Conservation (phyloP, 202 grass and related monocot species). For the Schoenoplectus triqueter region DNA sequence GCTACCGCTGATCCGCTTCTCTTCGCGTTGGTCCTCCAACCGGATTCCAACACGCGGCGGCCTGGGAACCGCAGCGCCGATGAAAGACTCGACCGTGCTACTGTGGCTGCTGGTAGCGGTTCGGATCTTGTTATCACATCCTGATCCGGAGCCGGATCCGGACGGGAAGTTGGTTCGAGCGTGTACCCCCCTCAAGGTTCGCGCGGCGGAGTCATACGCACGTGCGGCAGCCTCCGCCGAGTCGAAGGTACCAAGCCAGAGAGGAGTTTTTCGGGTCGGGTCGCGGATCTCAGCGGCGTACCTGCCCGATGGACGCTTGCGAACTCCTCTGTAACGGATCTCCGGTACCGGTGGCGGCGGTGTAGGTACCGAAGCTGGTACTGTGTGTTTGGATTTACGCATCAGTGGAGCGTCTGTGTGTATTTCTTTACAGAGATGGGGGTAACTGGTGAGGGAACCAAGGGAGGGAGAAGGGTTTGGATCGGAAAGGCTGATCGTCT, state of each 20-base stretch:
- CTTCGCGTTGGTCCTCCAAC: conserved; percentile 46
- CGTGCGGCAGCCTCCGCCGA: conserved; percentile 74
- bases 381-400: conserved; percentile 66
- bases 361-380: not conserved
- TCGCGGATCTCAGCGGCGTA: conserved; percentile 87
- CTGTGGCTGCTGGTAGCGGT: conserved; percentile 64
- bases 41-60: conserved; percentile 1
- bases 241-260: conserved; percentile 91
- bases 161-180: conserved; percentile 68
- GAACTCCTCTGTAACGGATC: conserved; percentile 79
- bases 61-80: conserved; percentile 46
- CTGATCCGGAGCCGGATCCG: not conserved
- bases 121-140: conserved; percentile 4
- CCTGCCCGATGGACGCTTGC: conserved; percentile 75
- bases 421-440: too few relatives aligned
- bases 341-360: conserved; percentile 42
- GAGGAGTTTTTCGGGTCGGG: conserved; percentile 76
- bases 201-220: conserved; percentile 71
- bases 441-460: too few relatives aligned
- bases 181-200: conserved; percentile 56
- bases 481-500: not conserved
- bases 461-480: not conserved
- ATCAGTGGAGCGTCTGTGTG: conserved; percentile 36
- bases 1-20: conserved; percentile 51
- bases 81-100: conserved; percentile 80